Conservation (phyloP, 2,329 filamentous ascomycete genomes). For the Alternaria arborescens region DNA sequence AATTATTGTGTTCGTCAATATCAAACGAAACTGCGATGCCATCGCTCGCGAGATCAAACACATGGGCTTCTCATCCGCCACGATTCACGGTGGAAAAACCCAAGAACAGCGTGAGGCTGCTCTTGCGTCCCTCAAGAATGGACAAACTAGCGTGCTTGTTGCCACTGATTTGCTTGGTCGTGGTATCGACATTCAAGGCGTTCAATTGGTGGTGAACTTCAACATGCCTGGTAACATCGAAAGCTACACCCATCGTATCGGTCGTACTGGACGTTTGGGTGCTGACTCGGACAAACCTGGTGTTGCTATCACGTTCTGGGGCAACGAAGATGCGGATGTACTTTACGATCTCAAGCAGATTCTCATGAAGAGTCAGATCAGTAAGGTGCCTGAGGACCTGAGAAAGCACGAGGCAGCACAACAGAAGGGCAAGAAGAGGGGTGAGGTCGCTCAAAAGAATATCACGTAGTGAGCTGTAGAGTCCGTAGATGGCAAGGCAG, state of each 20-base stretch:
- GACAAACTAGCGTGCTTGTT: conserved; percentile 85
- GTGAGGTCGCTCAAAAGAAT: conserved; percentile 22
- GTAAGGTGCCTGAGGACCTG: conserved; percentile 89
- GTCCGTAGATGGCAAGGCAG: background rate
- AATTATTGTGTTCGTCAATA: conserved; percentile 99
- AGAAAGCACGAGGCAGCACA: conserved; percentile 91
- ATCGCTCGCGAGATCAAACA: conserved; percentile 93
- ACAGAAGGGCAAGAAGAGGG: conserved; percentile 68
- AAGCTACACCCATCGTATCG: conserved; percentile 94
- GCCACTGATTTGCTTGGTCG: conserved; percentile 94
- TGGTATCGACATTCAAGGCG: conserved; percentile 97
- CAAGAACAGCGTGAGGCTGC: conserved; percentile 98
- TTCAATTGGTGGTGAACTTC: conserved; percentile 95
- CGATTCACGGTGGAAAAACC: conserved; percentile 93
- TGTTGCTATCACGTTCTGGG: conserved; percentile 95
- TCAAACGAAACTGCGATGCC: conserved; percentile 98
- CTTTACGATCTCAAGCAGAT: conserved; percentile 97
- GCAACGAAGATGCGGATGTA: conserved; percentile 86
- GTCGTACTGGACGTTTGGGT: conserved; percentile 81
- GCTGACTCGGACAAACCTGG: conserved; percentile 96
- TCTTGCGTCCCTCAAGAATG: conserved; percentile 81
- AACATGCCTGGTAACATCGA: conserved; percentile 97
- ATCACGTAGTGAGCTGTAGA: conserved; percentile 12
- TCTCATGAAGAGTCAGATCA: conserved; percentile 87
- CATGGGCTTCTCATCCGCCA: conserved; percentile 90